phyloP scores from a whole-genome alignment of 306 rosid genomes.

The Fragaria nilgerrensis region DNA sequence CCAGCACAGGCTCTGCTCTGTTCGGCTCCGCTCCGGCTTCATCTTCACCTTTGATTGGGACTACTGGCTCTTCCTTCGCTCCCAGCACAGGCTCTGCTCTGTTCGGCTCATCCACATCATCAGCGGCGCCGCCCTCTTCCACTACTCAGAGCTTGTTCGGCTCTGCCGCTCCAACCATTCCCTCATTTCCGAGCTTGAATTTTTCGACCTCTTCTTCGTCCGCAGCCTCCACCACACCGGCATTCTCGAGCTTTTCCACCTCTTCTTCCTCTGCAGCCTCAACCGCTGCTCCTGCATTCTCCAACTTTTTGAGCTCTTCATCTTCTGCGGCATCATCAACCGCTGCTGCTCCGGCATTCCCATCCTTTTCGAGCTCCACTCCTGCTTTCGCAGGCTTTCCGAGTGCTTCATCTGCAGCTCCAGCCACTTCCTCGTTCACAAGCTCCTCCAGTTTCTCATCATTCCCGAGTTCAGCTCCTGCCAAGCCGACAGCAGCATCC shows the following conservation, averaged over 20 bases:
- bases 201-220: slow-evolving; percentile 24
- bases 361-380: no score
- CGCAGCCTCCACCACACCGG: background rate
- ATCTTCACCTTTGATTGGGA: background rate
- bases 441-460: slow-evolving; percentile 30
- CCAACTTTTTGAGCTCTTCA: no score
- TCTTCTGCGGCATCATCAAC: no score
- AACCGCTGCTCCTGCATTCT: background rate
- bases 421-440: background rate
- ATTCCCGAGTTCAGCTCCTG: slow-evolving; percentile 30
- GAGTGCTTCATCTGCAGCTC: slow-evolving; percentile 13
- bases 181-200: slow-evolving; percentile 38
- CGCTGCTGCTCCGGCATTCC: no score
- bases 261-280: slow-evolving; percentile 1
- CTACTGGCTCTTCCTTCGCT: background rate
- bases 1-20: slow-evolving; percentile 11
- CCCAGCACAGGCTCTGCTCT: slow-evolving; percentile 12
- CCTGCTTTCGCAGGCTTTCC: background rate
- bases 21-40: slow-evolving; percentile 4
- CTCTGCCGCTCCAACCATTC: slow-evolving; percentile 14
- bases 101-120: slow-evolving; percentile 1
- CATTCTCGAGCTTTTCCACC: background rate
- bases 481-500: slow-evolving; percentile 33
- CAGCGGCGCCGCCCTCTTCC: background rate
- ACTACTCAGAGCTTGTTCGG: slow-evolving; percentile 12